phyloP scores from a whole-genome alignment of 352 stramenopile genomes.

The Pythium phragmiticola region DNA sequence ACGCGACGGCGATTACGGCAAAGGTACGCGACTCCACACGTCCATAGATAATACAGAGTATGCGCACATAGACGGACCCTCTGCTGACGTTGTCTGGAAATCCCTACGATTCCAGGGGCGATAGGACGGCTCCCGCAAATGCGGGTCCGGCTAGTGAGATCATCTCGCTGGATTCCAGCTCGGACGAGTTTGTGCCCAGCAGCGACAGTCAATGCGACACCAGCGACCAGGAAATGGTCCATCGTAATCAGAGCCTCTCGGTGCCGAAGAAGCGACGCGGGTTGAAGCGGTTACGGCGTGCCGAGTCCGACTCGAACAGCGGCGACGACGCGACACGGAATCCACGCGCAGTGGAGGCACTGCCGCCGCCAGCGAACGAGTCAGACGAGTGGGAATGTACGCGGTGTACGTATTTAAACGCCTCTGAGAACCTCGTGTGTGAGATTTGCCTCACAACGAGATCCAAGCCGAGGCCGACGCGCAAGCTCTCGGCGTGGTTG shows the following conservation, averaged over 20 bases:
- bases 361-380: neutral
- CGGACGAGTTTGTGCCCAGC: slow-evolving; percentile 21
- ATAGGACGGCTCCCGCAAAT: slow-evolving; percentile 7
- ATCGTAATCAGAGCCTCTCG: neutral
- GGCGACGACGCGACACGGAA: neutral
- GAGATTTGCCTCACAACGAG: slow-evolving; percentile 24
- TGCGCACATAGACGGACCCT: neutral
- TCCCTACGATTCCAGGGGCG: neutral
- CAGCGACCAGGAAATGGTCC: slow-evolving; percentile 2
- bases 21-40: slow-evolving; percentile 9
- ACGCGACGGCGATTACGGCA: slow-evolving; percentile 25
- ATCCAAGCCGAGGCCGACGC: slow-evolving; percentile 5
- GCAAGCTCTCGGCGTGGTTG: slow-evolving; percentile 28
- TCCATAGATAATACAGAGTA: neutral
- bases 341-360: neutral
- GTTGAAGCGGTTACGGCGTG: slow-evolving; percentile 21
- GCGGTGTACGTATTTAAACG: slow-evolving; percentile 37
- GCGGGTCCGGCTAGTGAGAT: neutral
- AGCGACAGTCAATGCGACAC: slow-evolving; percentile 1
- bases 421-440: slow-evolving; percentile 12
- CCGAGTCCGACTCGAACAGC: slow-evolving; percentile 1
- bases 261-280: slow-evolving; percentile 6
- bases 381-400: slow-evolving; percentile 29
- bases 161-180: slow-evolving; percentile 22
- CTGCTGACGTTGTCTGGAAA: neutral